Evolutionary conservation across 352 stramenopile genomes (phyloP).

Genomic region (Pythium monospermum): DNA sequence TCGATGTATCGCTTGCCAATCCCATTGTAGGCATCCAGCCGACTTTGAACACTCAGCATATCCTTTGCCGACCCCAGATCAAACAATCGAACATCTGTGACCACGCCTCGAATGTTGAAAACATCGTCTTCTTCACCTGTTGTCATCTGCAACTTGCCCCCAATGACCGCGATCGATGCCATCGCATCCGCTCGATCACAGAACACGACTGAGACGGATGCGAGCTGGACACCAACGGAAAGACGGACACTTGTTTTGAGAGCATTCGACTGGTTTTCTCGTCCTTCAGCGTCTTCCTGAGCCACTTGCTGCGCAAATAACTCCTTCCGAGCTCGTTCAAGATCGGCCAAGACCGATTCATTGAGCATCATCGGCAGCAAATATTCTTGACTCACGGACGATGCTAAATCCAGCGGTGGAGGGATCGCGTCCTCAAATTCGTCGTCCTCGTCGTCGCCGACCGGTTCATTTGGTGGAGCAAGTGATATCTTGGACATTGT

Average conservation of each 20-base stretch:
- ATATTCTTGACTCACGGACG: slow-evolving; percentile 65
- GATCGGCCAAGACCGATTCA: slow-evolving; percentile 73
- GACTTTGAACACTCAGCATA: background rate
- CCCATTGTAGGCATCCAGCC: slow-evolving; percentile 1
- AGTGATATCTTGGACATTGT: slow-evolving; percentile 45
- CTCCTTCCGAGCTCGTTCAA: slow-evolving; percentile 68
- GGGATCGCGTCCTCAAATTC: slow-evolving; percentile 27
- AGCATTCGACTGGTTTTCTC: background rate
- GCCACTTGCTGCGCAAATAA: slow-evolving; percentile 34
- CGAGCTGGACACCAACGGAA: slow-evolving; percentile 48
- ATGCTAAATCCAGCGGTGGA: slow-evolving; percentile 55
- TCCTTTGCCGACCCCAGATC: slow-evolving; percentile 42
- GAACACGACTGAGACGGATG: slow-evolving; percentile 78
- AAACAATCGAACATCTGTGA: slow-evolving; percentile 71
- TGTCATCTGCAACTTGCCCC: slow-evolving; percentile 15
- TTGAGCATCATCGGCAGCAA: slow-evolving; percentile 64
- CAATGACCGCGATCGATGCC: slow-evolving; percentile 51
- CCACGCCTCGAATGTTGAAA: slow-evolving; percentile 36
- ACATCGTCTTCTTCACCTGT: slow-evolving; percentile 12
- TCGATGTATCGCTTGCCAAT: slow-evolving; percentile 32
- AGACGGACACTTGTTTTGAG: slow-evolving; percentile 13
- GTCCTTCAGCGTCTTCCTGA: background rate
- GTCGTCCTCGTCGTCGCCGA: slow-evolving; percentile 25
- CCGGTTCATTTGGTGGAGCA: slow-evolving; percentile 18
- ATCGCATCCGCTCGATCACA: slow-evolving; percentile 63